Conservation (phyloP, 768 basidiomycete genomes). For the Agaricus blazei region DNA sequence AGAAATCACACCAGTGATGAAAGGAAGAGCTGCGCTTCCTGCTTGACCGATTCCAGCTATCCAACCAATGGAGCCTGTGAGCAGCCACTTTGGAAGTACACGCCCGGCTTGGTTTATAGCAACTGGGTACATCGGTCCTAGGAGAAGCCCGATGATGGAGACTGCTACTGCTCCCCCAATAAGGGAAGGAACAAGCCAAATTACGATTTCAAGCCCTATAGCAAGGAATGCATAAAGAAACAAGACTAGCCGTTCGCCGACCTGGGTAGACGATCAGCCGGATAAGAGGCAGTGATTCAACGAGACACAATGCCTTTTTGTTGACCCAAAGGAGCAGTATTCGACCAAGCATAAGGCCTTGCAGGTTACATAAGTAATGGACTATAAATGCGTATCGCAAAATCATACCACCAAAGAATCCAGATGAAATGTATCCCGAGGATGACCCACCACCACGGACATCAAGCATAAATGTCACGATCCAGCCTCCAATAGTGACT, state of each 20-base stretch:
- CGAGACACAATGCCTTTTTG: constrained; percentile 28
- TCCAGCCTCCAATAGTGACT: constrained; percentile 68
- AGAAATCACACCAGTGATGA: constrained; percentile 67
- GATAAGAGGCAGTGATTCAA: not conserved
- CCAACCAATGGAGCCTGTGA: constrained; percentile 63
- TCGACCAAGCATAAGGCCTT: constrained; percentile 57
- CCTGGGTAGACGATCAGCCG: constrained; percentile 19
- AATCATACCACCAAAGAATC: constrained; percentile 42
- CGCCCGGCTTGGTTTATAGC: constrained; percentile 66
- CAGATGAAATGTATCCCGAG: constrained; percentile 51
- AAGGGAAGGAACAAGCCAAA: constrained; percentile 68
- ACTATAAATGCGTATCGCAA: not conserved
- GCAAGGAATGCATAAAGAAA: constrained; percentile 48
- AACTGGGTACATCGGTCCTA: constrained; percentile 74
- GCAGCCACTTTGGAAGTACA: constrained; percentile 66
- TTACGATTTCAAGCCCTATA: constrained; percentile 55
- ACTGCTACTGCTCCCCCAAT: constrained; percentile 61
- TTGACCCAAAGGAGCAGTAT: constrained; percentile 55
- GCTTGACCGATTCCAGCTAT: constrained; percentile 66
- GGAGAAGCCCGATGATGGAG: constrained; percentile 56
- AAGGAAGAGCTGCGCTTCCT: constrained; percentile 68
- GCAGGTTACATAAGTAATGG: not conserved
- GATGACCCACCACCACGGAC: constrained; percentile 31
- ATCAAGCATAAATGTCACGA: constrained; percentile 51
- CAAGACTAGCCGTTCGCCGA: constrained; percentile 53